Percentiles rank a stretch among this genome's conserved stretches.
Conservation (phyloP, 2,329 filamentous ascomycete genomes). For the Magnaporthiopsis poae region DNA sequence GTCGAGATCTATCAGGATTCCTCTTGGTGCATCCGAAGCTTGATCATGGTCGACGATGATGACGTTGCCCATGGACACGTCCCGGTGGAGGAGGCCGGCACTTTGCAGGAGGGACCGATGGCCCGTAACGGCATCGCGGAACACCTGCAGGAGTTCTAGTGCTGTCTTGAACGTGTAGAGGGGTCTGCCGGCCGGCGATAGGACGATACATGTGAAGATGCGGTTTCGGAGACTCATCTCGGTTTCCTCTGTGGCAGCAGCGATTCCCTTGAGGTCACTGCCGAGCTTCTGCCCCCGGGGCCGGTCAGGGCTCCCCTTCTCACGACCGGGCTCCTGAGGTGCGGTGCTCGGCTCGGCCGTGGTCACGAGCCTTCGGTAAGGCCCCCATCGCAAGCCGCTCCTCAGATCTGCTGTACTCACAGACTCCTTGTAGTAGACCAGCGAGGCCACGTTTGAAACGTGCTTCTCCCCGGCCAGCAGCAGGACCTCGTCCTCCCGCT, state of each 20-base stretch:
- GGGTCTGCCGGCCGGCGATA: conserved; percentile 14
- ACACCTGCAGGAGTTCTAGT: conserved; percentile 23
- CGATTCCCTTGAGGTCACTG: neutral
- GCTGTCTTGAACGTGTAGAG: conserved; percentile 20
- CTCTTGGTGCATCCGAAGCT: conserved; percentile 11
- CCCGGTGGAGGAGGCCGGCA: conserved; percentile 25
- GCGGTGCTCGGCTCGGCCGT: neutral
- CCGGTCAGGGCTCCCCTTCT: no score
- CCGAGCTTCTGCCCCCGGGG: no score
- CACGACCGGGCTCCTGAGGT: neutral
- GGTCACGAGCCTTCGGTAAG: conserved; percentile 13
- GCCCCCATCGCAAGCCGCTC: conserved; percentile 16
- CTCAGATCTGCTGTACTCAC: conserved; percentile 19
- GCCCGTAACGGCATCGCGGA: conserved; percentile 27
- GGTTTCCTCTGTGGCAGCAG: neutral
- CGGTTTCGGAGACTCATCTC: neutral
- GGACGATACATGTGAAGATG: neutral
- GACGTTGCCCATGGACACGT: conserved; percentile 29
- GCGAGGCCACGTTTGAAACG: conserved; percentile 20
- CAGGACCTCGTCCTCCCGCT: conserved; percentile 24
- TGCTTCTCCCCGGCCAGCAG: conserved; percentile 19
- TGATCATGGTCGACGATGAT: conserved; percentile 19
- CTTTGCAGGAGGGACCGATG: conserved; percentile 24
- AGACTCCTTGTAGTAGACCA: conserved; percentile 19
- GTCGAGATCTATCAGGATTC: conserved; percentile 26